Evolutionary conservation across 2,329 filamentous ascomycete genomes (phyloP).

Genomic region (Botryotinia narcissicola): DNA sequence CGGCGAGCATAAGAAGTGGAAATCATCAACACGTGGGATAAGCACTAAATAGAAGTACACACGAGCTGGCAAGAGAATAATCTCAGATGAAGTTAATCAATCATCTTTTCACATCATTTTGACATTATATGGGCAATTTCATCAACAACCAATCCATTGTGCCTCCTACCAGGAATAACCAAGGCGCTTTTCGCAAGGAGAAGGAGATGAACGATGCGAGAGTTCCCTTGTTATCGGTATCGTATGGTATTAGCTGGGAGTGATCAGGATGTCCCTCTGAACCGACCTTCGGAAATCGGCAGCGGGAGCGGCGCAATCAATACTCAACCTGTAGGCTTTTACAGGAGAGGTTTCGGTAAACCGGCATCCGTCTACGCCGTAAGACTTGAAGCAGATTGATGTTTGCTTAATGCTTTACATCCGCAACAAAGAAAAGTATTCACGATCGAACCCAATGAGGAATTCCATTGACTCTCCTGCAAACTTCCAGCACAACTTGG

Average conservation of each 20-base stretch:
- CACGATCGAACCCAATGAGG: not conserved
- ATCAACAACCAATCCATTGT: not conserved
- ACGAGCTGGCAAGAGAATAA: not conserved
- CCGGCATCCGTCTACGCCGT: not conserved
- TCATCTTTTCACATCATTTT: not conserved
- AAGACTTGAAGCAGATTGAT: not conserved
- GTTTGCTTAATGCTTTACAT: not conserved
- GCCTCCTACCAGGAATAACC: not conserved
- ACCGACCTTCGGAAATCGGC: not conserved
- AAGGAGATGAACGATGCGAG: not conserved
- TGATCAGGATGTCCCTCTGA: not conserved
- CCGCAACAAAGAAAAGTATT: not conserved
- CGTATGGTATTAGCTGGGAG: not conserved
- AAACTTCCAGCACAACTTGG: not conserved
- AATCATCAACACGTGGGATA: slow-evolving; percentile 1
- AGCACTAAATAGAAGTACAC: slow-evolving; percentile 10
- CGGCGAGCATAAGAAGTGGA: not conserved
- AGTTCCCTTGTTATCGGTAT: not conserved
- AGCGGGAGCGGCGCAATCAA: not conserved
- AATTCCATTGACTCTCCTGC: not conserved
- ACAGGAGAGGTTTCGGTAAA: not conserved
- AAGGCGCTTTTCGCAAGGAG: not conserved
- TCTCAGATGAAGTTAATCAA: not conserved
- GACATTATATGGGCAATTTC: not conserved
- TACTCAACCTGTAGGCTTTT: not conserved